Evolutionary conservation across 1,284 basidiomycete genomes (phyloP).

Genomic region (Leccinum variabile): DNA sequence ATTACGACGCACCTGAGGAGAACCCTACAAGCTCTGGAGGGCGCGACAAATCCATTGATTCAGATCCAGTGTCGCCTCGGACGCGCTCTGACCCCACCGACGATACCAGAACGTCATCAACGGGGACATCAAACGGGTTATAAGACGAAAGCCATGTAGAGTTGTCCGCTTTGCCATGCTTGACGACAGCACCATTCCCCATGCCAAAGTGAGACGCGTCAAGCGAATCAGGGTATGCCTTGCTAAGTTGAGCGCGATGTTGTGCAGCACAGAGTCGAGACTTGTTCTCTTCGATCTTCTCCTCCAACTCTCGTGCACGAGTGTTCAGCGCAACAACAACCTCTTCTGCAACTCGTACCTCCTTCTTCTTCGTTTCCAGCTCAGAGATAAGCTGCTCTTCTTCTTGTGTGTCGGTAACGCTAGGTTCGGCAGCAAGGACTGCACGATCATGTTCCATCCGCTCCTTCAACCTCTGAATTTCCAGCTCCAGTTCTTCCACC

Average conservation of each 20-base stretch:
- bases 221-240: slow-evolving; percentile 34
- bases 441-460: slow-evolving; percentile 53
- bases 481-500: slow-evolving; percentile 65
- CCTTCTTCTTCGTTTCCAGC: slow-evolving; percentile 59
- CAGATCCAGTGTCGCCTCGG: slow-evolving; percentile 10
- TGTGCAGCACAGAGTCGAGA: slow-evolving; percentile 50
- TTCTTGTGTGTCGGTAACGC: slow-evolving; percentile 41
- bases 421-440: slow-evolving; percentile 48
- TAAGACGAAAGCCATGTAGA: slow-evolving; percentile 31
- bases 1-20: slow-evolving; percentile 41
- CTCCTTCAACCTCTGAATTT: slow-evolving; percentile 63
- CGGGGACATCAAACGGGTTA: slow-evolving; percentile 33
- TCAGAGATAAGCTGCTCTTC: slow-evolving; percentile 53
- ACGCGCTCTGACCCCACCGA: slow-evolving; percentile 16
- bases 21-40: slow-evolving; percentile 41
- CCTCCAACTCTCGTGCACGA: slow-evolving; percentile 61
- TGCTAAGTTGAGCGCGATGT: slow-evolving; percentile 50
- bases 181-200: slow-evolving; percentile 9
- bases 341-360: slow-evolving; percentile 74
- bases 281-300: slow-evolving; percentile 52
- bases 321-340: slow-evolving; percentile 52
- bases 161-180: slow-evolving; percentile 20
- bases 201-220: slow-evolving; percentile 5
- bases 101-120: slow-evolving; percentile 21
- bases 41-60: slow-evolving; percentile 11